phyloP scores from a whole-genome alignment of 371 early-diverging fungal genomes.

The Mortierella sp. region DNA sequence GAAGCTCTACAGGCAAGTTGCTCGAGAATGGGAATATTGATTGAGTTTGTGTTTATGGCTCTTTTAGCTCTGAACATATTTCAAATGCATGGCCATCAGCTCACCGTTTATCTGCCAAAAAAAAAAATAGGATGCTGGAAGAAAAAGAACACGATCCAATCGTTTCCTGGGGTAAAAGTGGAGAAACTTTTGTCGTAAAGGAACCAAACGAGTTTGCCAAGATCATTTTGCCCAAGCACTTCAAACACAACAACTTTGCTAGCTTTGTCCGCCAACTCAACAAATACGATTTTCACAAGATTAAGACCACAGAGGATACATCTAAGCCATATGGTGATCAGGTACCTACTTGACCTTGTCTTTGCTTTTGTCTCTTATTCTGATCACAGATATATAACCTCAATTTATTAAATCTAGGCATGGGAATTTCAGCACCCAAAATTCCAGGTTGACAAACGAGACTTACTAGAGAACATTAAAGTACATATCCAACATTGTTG shows the following conservation, averaged over 20 bases:
- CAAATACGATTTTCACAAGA: slow-evolving; percentile 97
- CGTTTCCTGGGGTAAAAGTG: slow-evolving; percentile 82
- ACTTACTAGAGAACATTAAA: slow-evolving; percentile 73
- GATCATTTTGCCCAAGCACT: slow-evolving; percentile 83
- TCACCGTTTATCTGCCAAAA: background rate
- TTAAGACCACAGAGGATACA: slow-evolving; percentile 71
- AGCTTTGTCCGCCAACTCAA: slow-evolving; percentile 97
- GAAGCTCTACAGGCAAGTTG: slow-evolving; percentile 63
- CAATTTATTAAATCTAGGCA: slow-evolving; percentile 57
- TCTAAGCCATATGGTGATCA: slow-evolving; percentile 73
- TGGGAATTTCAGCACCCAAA: slow-evolving; percentile 88
- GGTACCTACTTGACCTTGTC: slow-evolving; percentile 52
- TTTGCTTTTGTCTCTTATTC: background rate
- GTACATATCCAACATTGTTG: slow-evolving; percentile 25
- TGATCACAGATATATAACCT: too few species aligned
- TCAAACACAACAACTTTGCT: slow-evolving; percentile 95
- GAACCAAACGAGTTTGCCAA: slow-evolving; percentile 82
- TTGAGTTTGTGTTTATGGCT: too few species aligned
- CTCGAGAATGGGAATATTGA: background rate
- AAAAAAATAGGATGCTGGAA: slow-evolving; percentile 68
- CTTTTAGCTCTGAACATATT: too few species aligned
- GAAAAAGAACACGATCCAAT: slow-evolving; percentile 73
- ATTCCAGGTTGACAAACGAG: slow-evolving; percentile 74
- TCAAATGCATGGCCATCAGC: slow-evolving; percentile 7
- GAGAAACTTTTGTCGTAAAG: slow-evolving; percentile 87